Conservation (phyloP, 208 protist genomes). For the Crithidia thermophila region DNA sequence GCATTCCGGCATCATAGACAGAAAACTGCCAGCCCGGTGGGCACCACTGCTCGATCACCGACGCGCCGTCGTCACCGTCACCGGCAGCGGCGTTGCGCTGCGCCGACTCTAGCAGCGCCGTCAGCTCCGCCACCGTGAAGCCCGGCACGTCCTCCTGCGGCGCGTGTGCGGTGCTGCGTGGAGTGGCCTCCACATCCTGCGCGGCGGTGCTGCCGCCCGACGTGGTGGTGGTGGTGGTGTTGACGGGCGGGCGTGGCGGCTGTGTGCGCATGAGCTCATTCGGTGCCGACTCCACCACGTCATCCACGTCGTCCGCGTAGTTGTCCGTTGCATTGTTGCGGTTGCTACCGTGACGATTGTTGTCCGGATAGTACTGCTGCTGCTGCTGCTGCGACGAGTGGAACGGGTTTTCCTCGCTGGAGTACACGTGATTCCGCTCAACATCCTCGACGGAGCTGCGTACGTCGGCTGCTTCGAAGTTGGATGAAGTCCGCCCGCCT, state of each 20-base stretch:
- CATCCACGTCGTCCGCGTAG: background rate
- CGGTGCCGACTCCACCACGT: background rate
- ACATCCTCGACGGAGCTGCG: no score
- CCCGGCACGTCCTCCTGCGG: slow-evolving; percentile 9
- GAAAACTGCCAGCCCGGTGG: slow-evolving; percentile 44
- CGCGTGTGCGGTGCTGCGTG: background rate
- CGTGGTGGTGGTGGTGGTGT: no score
- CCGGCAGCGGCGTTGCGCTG: background rate
- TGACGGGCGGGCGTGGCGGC: slow-evolving; percentile 3
- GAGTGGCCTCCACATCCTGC: no score
- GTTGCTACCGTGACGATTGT: no score
- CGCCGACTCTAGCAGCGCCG: slow-evolving; percentile 17
- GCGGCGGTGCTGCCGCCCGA: no score
- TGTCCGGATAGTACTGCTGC: no score
- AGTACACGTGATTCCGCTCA: no score
- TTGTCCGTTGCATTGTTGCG: no score
- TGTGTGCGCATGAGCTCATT: slow-evolving; percentile 8
- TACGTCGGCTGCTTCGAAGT: no score
- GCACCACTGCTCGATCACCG: slow-evolving; percentile 38
- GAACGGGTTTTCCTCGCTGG: no score
- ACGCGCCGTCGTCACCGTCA: background rate
- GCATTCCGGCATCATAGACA: slow-evolving; percentile 58
- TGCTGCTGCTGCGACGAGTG: no score
- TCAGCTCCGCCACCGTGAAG: slow-evolving; percentile 35
- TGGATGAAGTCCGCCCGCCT: no score